Base-by-base conservation (phyloP, 2,329 filamentous ascomycete genomes). In the Fusarium cicatricum region DNA sequence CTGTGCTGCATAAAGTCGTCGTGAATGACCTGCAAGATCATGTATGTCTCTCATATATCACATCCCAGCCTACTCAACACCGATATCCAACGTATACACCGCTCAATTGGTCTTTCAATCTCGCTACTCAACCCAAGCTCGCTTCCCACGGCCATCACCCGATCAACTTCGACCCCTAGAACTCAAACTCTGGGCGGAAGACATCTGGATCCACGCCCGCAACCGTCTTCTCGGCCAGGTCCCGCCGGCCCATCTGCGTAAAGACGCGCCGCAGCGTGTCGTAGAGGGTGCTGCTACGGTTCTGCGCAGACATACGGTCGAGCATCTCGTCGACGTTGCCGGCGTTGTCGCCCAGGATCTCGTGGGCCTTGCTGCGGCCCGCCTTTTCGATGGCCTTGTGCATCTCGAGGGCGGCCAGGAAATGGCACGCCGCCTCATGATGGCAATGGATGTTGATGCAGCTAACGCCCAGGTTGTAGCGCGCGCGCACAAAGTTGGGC, bases 361-460 rank as follows among this genome's bases (percentile, higher is more conserved):
- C 91, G 49, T 90, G 83, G 4, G 92, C 94, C 74, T 90, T 89
- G 71, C 91, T 89, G 53, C 91, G 85, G 5, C 92, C 92, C 71
- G 92, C 90, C 69, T 86, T 86, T 78, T 97, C 93, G 12, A 96
- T 92, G 7, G 92, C 88, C 74, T 95, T 93, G 81, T 99, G 95
- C 93, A 99, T 97, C 49, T 90, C 89, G 43, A 99, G 82, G 1
- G 95, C 94, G 3, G 93, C 91, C 12, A 99, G 85, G 52, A 99
- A 85, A 77, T 99, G 95, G 57, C 92, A 90, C 2, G 95, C 95
- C 0, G 95, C 95, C 77, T 98, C 91, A 14, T 91, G 89, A 73
- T 92, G 93, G 76, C 94, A 97, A 49, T 93, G 93, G 66, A 98
- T 96, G 77, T 98, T 98, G 75, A 99, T 98, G 75, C 95, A 98